Conservation (phyloP, 495 filamentous ascomycete species). For the Letharia lupina region DNA sequence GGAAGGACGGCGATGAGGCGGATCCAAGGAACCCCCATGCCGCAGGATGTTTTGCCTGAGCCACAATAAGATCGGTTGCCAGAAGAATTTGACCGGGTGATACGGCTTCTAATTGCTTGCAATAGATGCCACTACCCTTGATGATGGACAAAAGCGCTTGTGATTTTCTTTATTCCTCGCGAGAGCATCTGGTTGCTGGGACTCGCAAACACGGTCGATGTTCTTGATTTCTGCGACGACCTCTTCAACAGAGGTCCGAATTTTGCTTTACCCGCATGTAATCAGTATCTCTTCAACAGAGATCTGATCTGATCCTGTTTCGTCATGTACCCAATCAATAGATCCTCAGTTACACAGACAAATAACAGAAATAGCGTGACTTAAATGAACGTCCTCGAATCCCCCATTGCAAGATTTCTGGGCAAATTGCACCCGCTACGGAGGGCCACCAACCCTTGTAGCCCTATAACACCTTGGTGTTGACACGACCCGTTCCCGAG, state of each 20-base stretch:
- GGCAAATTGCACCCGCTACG: background rate
- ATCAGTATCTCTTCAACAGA: background rate
- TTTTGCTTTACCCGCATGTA: background rate
- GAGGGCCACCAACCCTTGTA: background rate
- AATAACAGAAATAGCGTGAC: background rate
- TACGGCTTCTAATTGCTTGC: background rate
- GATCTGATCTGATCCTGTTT: background rate
- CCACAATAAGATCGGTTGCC: background rate
- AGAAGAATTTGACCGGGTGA: too few relatives aligned
- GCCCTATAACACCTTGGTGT: background rate
- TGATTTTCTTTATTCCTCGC: background rate
- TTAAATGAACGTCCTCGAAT: background rate
- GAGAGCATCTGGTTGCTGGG: background rate
- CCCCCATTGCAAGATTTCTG: background rate
- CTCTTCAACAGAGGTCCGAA: slow-evolving; percentile 7
- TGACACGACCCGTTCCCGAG: background rate
- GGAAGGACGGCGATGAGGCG: too few relatives aligned
- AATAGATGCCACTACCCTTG: background rate
- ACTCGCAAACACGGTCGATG: background rate
- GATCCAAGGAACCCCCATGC: too few relatives aligned
- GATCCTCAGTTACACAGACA: background rate
- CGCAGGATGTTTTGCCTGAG: background rate
- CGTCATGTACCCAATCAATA: background rate
- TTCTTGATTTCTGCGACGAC: background rate
- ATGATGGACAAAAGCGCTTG: background rate